Percentiles rank a stretch among this genome's conserved stretches.
phyloP scores from a whole-genome alignment of 805 yeast genomes.

The Lipomyces japonicus region DNA sequence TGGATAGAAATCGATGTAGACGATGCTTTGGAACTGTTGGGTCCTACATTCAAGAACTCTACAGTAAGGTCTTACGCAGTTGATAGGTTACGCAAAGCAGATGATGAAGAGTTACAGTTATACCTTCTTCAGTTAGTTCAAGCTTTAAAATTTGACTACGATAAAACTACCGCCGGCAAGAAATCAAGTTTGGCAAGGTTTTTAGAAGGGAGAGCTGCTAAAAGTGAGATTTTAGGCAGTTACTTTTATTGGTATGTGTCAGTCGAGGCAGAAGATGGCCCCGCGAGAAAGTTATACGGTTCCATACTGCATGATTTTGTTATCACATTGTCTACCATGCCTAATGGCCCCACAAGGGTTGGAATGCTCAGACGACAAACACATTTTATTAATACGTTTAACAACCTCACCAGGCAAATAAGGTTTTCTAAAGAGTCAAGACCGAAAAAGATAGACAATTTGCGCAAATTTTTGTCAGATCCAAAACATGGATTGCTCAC shows the following conservation, averaged over 20 bases:
- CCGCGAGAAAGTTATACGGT: constrained; percentile 43
- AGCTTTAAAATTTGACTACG: constrained; percentile 73
- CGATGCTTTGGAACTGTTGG: constrained; percentile 79
- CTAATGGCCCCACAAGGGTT: constrained; percentile 34
- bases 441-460: constrained; percentile 64
- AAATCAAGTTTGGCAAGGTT: constrained; percentile 48
- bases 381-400: constrained; percentile 61
- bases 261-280: constrained; percentile 76
- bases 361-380: constrained; percentile 54
- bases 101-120: constrained; percentile 67
- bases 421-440: constrained; percentile 72
- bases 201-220: constrained; percentile 64
- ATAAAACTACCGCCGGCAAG: constrained; percentile 20
- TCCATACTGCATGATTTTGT: constrained; percentile 49
- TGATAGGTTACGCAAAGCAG: constrained; percentile 70
- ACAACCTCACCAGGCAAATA: constrained; percentile 60
- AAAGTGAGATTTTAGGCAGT: constrained; percentile 66
- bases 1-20: constrained; percentile 78
- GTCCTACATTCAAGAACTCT: constrained; percentile 69
- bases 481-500: constrained; percentile 40
- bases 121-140: constrained; percentile 88
- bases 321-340: constrained; percentile 36
- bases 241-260: constrained; percentile 88
- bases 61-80: constrained; percentile 85
- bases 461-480: constrained; percentile 57